Evolutionary conservation across 129 eudicot species (phyloP).

Genomic region (Flaveria bidentis): DNA sequence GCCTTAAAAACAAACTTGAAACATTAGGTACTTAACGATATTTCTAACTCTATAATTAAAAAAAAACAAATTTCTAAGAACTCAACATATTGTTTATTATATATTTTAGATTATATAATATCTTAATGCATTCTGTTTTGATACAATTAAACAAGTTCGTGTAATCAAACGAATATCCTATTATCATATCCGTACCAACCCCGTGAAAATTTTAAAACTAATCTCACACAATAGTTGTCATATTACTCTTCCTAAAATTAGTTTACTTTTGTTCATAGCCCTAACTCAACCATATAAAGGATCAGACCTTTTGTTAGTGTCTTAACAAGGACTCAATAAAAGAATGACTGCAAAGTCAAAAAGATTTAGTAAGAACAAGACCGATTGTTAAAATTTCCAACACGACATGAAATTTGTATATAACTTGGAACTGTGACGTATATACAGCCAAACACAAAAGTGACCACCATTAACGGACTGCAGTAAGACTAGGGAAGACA

Average conservation of each 20-base stretch:
- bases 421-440: slow-evolving; percentile 23
- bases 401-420: slow-evolving; percentile 20
- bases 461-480: not conserved
- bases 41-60: too few relatives aligned
- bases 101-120: too few relatives aligned
- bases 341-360: not conserved
- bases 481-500: not conserved
- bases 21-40: too few relatives aligned
- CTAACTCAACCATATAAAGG: not conserved
- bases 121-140: too few relatives aligned
- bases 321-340: slow-evolving; percentile 9
- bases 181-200: too few relatives aligned
- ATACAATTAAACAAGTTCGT: too few relatives aligned
- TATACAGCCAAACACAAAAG: slow-evolving; percentile 23
- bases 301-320: not conserved
- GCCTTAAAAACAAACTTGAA: too few relatives aligned
- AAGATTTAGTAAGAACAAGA: not conserved
- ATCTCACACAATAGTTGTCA: too few relatives aligned
- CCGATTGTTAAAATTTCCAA: not conserved
- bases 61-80: too few relatives aligned
- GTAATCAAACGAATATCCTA: too few relatives aligned
- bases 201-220: too few relatives aligned
- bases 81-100: too few relatives aligned
- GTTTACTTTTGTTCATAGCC: not conserved
- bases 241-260: not conserved